Evolutionary conservation across 2,329 filamentous ascomycete species (phyloP), one percentile per base, ranked within the genome.

Genomic region (Atkinsonella texensis): DNA sequence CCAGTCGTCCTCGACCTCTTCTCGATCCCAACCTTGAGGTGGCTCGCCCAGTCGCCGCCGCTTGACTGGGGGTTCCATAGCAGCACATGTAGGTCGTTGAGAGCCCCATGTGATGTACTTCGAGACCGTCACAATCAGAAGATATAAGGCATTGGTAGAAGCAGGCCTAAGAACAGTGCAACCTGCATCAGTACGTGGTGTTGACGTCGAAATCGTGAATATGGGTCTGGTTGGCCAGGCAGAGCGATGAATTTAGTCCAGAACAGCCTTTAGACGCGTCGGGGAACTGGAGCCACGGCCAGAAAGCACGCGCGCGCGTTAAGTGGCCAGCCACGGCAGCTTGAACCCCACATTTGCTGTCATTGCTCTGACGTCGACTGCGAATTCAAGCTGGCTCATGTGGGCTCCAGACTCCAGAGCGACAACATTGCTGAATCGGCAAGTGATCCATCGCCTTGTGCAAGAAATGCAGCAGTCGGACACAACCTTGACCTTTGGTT

Each of bases 41-140:
- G 70, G 63, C 56, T 66, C 63, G 63, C 71, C 70, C n/a, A 80
- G 66, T 59, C 79, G 79, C 55, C 76, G 72, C 62, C 80, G 75
- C 66, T 89, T 89, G 47, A 70, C 60, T 15, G 75, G 73, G 33
- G 74, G 75, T 57, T 82, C 78, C 80, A 84, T 84, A 48, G 40
- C 53, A 49, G 40, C 48, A 20, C 51, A 44, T 28, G 15, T 33
- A 4, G 38, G 9, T 20, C 10, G 33, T 48, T 47, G 31, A 40
- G 43, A n/a, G 35, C 32, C 50, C 43, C 52, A 58, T 54, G 31
- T 49, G 51, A 40, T 48, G 48, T 32, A 23, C 28, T 46, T 15
- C 10, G 28, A 20, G 39, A 42, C 15, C 11, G 39, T 39, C 17
- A 48, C 31, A 6, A 28, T n/a, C 15, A 13, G 28, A 15, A 20